Conservation (phyloP, 495 filamentous ascomycete species). For the Penicillium argentinense region DNA sequence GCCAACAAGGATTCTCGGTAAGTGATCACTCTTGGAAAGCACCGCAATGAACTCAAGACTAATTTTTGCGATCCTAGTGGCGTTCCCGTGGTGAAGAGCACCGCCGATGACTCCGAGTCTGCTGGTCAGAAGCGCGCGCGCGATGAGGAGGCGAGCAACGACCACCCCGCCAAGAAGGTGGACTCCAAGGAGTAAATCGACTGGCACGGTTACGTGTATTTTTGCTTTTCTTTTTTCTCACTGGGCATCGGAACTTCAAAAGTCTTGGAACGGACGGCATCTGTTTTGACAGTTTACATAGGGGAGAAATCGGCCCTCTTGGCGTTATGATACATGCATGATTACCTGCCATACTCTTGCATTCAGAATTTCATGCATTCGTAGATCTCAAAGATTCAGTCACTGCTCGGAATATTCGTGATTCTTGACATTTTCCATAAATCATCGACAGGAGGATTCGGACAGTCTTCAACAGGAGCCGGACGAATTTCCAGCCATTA, state of each 20-base stretch:
- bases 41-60: not conserved
- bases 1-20: conserved; percentile 50
- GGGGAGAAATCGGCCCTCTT: conserved; percentile 4
- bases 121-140: conserved; percentile 50
- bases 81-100: conserved; percentile 49
- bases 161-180: conserved; percentile 49
- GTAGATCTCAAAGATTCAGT: too few relatives aligned
- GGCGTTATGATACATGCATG: not conserved
- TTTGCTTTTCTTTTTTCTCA: conserved; percentile 19
- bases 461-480: too few relatives aligned
- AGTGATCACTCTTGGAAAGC: conserved; percentile 4
- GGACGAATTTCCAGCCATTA: too few relatives aligned
- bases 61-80: conserved; percentile 30
- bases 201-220: conserved; percentile 1
- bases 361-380: too few relatives aligned
- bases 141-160: conserved; percentile 40
- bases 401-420: too few relatives aligned
- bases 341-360: not conserved
- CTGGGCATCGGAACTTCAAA: conserved; percentile 21
- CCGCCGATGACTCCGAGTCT: conserved; percentile 23
- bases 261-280: conserved; percentile 26
- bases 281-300: conserved; percentile 14
- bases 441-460: too few relatives aligned
- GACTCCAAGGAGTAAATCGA: conserved; percentile 44
- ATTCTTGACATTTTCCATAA: not conserved